Percentiles rank a stretch among this genome's conserved stretches.
These are phyloP conservation scores for Annulohypoxylon maeteangense DNA, from an alignment of 495 filamentous ascomycete genomes.

Conservation along the genomic window DNA sequence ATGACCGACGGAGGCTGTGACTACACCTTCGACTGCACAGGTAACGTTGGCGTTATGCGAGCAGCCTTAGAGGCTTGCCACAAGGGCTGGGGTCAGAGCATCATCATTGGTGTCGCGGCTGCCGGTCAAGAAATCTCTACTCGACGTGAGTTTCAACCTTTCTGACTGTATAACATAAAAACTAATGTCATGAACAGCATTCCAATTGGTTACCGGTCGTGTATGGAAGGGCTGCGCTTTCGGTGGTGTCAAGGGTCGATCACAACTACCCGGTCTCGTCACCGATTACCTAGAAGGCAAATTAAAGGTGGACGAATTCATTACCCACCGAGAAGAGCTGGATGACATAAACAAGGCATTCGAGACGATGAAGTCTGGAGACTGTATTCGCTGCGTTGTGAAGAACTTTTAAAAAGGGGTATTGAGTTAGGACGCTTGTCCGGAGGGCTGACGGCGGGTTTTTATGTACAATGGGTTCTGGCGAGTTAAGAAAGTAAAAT, in stretches of 20 bases:
- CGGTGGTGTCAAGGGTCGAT: conserved; percentile 96
- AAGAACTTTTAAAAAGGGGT: conserved; percentile 51
- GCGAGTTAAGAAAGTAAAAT: conserved; percentile 35
- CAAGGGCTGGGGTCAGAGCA: conserved; percentile 99
- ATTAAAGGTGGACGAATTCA: conserved; percentile 99
- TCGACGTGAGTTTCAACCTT: conserved; percentile 74
- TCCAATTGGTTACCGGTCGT: conserved; percentile 97
- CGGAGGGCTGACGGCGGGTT: conserved; percentile 10
- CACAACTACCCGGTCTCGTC: conserved; percentile 88
- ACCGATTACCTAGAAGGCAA: conserved; percentile 88
- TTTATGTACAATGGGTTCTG: conserved; percentile 9
- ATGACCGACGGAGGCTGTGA: conserved; percentile 99
- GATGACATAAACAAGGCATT: conserved; percentile 88
- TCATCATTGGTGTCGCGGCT: conserved; percentile 96
- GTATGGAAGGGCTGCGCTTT: conserved; percentile 98
- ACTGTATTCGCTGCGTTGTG: conserved; percentile 91
- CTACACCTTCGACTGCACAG: conserved; percentile 99
- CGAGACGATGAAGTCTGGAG: conserved; percentile 91
- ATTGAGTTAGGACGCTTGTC: conserved; percentile 11
- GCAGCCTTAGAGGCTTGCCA: conserved; percentile 97
- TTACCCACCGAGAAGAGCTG: conserved; percentile 91
- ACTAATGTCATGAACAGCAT: conserved; percentile 68
- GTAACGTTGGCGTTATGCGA: conserved; percentile 95
- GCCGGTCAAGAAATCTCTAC: conserved; percentile 97
- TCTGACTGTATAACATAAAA: conserved; percentile 4